Percentiles rank a stretch among this genome's conserved stretches.
Evolutionary conservation across 2,329 filamentous ascomycete species (phyloP).

Genomic region (Cladophialophora bantiana): DNA sequence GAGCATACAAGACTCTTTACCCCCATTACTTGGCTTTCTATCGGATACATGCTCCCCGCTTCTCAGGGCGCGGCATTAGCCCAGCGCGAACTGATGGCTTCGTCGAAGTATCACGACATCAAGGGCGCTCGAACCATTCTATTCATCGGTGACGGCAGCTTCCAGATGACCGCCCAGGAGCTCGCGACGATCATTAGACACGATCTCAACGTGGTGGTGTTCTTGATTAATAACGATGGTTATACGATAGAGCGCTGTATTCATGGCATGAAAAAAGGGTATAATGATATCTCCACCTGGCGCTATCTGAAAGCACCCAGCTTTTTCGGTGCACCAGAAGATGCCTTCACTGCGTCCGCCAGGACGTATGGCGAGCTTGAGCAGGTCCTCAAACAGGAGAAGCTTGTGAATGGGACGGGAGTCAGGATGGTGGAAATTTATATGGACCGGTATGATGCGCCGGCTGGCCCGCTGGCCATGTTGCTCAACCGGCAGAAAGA

Average conservation of each 20-base stretch:
- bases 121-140: constrained; percentile 48
- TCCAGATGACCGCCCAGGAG: constrained; percentile 71
- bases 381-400: constrained; percentile 47
- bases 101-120: not conserved
- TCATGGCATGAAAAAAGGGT: constrained; percentile 59
- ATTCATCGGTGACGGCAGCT: constrained; percentile 67
- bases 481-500: constrained; percentile 34
- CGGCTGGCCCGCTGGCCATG: constrained; percentile 41
- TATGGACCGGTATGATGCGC: constrained; percentile 48
- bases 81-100: constrained; percentile 64
- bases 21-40: constrained; percentile 64
- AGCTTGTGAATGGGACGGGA: constrained; percentile 47
- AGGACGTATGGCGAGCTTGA: constrained; percentile 57
- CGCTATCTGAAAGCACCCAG: constrained; percentile 56
- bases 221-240: constrained; percentile 85
- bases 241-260: constrained; percentile 71
- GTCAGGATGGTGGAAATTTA: constrained; percentile 52
- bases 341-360: constrained; percentile 49
- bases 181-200: constrained; percentile 67
- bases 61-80: constrained; percentile 64
- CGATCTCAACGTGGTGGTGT: constrained; percentile 65
- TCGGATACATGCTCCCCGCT: constrained; percentile 66
- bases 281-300: constrained; percentile 63
- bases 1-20: constrained; percentile 56
- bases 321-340: constrained; percentile 31